Base-by-base conservation (phyloP, 257 asterid genomes). In the Knoxia roxburghii region DNA sequence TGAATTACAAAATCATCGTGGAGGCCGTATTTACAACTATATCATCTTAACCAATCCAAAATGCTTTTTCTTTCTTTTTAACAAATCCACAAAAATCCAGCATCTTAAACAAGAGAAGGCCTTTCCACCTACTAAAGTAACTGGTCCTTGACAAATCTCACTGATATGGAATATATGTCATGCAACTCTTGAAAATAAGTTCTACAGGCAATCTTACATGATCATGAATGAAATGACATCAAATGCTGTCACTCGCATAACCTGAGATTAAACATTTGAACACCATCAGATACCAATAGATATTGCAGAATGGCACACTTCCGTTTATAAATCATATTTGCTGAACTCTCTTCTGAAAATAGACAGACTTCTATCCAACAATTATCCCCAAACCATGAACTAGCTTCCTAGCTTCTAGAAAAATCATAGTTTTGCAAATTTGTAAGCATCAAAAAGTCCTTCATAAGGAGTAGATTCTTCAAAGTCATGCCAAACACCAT, bases 191-290 rank as follows among this genome's bases (percentile, higher is more conserved):
- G 61, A 54, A 39, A 46, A 7, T 57, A 46, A 69, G 68, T n/a
- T 35, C 9, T 69, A 49, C 24, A 37, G 61, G 51, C 73, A 69
- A 58, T 58, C 67, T 67, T 52, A 55, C 54, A 60, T 49, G 48
- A 35, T 24, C 61, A 48, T 50, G 50, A 68, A 60, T 20, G 21
- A 60, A 60, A 1, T 24, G 21, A 57, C 35, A 50, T 65, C 70
- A 65, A 14, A 50, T 14, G 40, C 49, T 54, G 64, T 54, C 72
- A 68, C 60, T 67, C 41, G 72, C 43, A 40, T 40, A 37, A 53
- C 71, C 63, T 53, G 63, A 67, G 71, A 68, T 68, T 68, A 39
- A 40, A 26, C 64, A 55, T 52, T 67, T 55, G 41, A 55, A 54
- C 26, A 68, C 50, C 54, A 68, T 68, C 64, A 54, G 64, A 59